These are phyloP conservation scores for Adansonia rubrostipa DNA, from an alignment of 441 rosid genomes.

Conservation along the genomic window DNA sequence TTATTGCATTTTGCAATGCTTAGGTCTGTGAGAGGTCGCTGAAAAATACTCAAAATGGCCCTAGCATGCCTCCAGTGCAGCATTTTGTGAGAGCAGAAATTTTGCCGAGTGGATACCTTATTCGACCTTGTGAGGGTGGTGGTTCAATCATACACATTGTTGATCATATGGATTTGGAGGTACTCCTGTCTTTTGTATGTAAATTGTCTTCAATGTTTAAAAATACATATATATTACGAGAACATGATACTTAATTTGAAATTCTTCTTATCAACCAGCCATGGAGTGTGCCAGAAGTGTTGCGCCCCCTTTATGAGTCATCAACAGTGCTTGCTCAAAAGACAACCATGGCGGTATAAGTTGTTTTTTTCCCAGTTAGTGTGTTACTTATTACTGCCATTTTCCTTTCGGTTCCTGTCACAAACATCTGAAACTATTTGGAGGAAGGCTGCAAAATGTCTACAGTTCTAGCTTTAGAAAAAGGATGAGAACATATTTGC, in stretches of 20 bases:
- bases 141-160: conserved; percentile 94
- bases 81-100: conserved; percentile 98
- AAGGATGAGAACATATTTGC: background rate
- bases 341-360: conserved; percentile 90
- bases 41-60: conserved; percentile 91
- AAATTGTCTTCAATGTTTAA: background rate
- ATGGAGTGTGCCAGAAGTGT: conserved; percentile 94
- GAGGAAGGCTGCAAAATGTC: background rate
- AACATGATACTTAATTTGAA: background rate
- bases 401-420: background rate
- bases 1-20: conserved; percentile 10
- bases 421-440: background rate
- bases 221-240: background rate
- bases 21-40: conserved; percentile 82
- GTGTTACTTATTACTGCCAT: background rate
- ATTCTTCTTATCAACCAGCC: conserved; percentile 55
- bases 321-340: conserved; percentile 93
- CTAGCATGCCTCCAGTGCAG: conserved; percentile 92
- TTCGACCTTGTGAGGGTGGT: conserved; percentile 98
- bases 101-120: conserved; percentile 92
- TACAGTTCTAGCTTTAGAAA: background rate
- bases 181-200: conserved; percentile 26
- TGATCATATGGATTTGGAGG: conserved; percentile 98
- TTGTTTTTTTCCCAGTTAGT: conserved; percentile 3
- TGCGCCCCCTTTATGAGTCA: conserved; percentile 93